Base-by-base conservation (phyloP, 305 asterid species). In the Fraxinus baroniana region DNA sequence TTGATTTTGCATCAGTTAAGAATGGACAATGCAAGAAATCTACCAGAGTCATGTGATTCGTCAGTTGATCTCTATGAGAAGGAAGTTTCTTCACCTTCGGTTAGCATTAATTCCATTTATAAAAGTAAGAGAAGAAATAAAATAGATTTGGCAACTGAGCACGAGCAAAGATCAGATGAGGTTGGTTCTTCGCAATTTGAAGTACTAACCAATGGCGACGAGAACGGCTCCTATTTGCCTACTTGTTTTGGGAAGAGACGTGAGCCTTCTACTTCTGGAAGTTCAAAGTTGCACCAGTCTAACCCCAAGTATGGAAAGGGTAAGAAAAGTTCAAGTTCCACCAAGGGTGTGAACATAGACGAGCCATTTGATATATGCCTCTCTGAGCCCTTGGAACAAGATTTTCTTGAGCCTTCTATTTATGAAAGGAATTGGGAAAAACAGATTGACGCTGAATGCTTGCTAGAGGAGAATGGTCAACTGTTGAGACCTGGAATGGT, bases 401-500 rank as follows among this genome's bases (percentile, higher is more conserved):
- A 17, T 49, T 64, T 35, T 60, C 75, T 12, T 0, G 35, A 24
- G 28, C 49, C 81, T 30, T 52, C 62, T 28, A 66, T 18, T 24
- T 72, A 68, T 35, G 79, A 36, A 28, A 74, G 57, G 70, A 71
- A 20, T 68, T 7, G 15, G 37, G 86, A 84, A 46, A 55, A 32
- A 41, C 7, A 70, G 17, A 4, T 6, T 28, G 20, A 32, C 22
- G 3, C 8, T n/a, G 82, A 66, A 44, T 30, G 78, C 37, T 60
- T 84, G 0, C 28, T 24, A 77, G 85, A 85, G 76, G 86, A 80
- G 78, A 32, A 12, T 71, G 89, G 86, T 32, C 13, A 74, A 66
- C 81, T 91, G 28, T 86, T 92, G 80, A 85, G 97, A 84, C 90
- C 97, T 15, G 97, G 97, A 86, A 90, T 92, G 97, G 89, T 92